These are phyloP conservation scores for Dendrothele bispora DNA, from an alignment of 768 basidiomycete genomes.

Conservation along the genomic window DNA sequence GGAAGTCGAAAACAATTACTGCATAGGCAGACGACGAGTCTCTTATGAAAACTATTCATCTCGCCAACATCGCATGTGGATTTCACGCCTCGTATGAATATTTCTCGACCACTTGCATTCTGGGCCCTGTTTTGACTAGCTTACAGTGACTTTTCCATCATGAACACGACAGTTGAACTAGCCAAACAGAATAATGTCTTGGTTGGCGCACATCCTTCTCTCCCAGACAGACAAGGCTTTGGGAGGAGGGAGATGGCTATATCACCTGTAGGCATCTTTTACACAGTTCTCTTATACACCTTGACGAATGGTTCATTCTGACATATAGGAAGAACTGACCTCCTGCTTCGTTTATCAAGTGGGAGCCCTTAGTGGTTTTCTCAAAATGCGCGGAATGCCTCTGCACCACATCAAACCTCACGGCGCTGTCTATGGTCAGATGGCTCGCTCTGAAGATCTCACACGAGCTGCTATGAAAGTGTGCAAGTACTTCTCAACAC, in stretches of 20 bases:
- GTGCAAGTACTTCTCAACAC: slow-evolving; percentile 45
- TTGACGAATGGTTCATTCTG: background rate
- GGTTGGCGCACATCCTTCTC: slow-evolving; percentile 69
- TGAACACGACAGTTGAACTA: slow-evolving; percentile 59
- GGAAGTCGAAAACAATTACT: background rate
- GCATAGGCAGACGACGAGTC: slow-evolving; percentile 50
- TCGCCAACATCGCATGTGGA: slow-evolving; percentile 67
- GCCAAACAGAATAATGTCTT: slow-evolving; percentile 56
- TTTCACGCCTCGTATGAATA: slow-evolving; percentile 58
- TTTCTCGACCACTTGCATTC: no score
- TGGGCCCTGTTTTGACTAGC: background rate
- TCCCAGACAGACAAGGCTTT: slow-evolving; percentile 59
- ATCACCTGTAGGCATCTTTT: slow-evolving; percentile 39
- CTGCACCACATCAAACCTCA: slow-evolving; percentile 67
- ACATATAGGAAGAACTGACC: slow-evolving; percentile 48
- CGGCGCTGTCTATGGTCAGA: slow-evolving; percentile 63
- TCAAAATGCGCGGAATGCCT: slow-evolving; percentile 48
- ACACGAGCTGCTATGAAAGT: slow-evolving; percentile 56
- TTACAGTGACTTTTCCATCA: slow-evolving; percentile 58
- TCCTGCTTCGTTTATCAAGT: slow-evolving; percentile 67
- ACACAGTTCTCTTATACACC: background rate
- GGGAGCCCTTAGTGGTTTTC: slow-evolving; percentile 62
- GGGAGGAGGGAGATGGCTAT: slow-evolving; percentile 66
- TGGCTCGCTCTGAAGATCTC: slow-evolving; percentile 52
- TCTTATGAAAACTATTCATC: slow-evolving; percentile 56